Evolutionary conservation across 106 monocot species (phyloP), one percentile per base, ranked within the genome.

Genomic region (Dioscorea alata): DNA sequence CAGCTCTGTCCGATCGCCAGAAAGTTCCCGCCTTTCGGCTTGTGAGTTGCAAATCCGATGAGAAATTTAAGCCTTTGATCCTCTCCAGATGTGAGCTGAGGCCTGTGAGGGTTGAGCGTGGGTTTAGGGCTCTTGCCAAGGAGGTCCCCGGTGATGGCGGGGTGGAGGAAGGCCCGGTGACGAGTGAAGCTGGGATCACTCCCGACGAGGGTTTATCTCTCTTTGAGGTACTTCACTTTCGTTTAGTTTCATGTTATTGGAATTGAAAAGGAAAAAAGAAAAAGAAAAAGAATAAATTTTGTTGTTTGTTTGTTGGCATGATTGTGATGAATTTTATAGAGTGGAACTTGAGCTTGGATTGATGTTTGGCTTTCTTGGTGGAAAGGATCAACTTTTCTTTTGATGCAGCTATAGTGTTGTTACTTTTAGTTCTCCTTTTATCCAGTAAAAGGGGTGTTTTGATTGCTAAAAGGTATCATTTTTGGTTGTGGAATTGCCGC

Each of bases 1-100:
- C 71, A 19, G 16, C 33, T 33, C n/a, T 10, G 52, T 35, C 49
- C 21, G 17, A 64, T 16, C 49, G 18, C 22, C 16, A 48, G 23
- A 72, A 63, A 63, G 23, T 34, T 25, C 57, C 76, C 17, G 4
- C 31, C 61, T 58, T 68, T 35, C 67, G 58, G 14, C n/a, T 50
- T 5, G 63, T 57, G 5, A 4, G 75, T 48, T 18, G 28, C 23
- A 60, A 59, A 33, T 22, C 19, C 48, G 61, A 32, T 6, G 23
- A 59, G 18, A 59, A 54, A 52, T 35, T 50, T 21, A 31, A 59
- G n/a, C 4, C 16, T 49, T 17, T 31, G 21, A 50, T 28, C 52
- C 28, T 59, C 22, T 22, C 59, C 21, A 8, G 17, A 21, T 59
- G 22, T 31, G 48, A 61, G 35, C 15, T 31, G 16, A 24, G 49